These are phyloP conservation scores for Zygnema cylindricum DNA, from an alignment of 139 green algal genomes.

Conservation along the genomic window DNA sequence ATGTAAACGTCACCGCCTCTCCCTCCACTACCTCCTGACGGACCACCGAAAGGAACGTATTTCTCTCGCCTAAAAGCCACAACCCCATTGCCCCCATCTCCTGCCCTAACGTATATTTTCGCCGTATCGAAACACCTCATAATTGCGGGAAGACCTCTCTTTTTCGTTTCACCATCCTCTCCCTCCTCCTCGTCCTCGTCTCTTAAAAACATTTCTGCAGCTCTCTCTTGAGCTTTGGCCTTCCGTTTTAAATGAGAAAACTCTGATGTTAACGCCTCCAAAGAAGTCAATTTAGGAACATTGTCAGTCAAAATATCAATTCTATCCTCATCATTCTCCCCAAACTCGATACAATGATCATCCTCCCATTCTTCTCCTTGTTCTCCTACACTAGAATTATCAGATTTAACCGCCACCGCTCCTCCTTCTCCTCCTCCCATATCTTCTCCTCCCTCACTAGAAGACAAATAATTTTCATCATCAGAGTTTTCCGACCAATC, in stretches of 20 bases:
- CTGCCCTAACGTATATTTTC: slow-evolving; percentile 84
- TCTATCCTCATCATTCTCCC: background rate
- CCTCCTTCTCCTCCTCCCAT: background rate
- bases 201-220: background rate
- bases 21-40: slow-evolving; percentile 90
- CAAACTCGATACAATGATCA: background rate
- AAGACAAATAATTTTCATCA: background rate
- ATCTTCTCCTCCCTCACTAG: background rate
- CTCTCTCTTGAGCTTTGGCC: slow-evolving; percentile 7
- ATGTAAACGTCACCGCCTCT: slow-evolving; percentile 60
- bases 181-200: slow-evolving; percentile 25
- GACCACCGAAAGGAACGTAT: slow-evolving; percentile 89
- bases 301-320: background rate
- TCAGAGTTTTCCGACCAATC: background rate
- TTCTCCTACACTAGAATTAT: background rate
- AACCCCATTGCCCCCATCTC: slow-evolving; percentile 90
- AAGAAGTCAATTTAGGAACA: background rate
- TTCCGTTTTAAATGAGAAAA: slow-evolving; percentile 37
- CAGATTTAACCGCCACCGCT: background rate
- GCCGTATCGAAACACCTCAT: slow-evolving; percentile 63
- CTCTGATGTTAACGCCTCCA: slow-evolving; percentile 4
- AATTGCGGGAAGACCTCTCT: slow-evolving; percentile 40
- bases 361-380: background rate
- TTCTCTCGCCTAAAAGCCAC: slow-evolving; percentile 96
- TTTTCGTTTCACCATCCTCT: background rate